phyloP scores from a whole-genome alignment of 2,329 filamentous ascomycete genomes.

The Arthrobotrys entomopaga region DNA sequence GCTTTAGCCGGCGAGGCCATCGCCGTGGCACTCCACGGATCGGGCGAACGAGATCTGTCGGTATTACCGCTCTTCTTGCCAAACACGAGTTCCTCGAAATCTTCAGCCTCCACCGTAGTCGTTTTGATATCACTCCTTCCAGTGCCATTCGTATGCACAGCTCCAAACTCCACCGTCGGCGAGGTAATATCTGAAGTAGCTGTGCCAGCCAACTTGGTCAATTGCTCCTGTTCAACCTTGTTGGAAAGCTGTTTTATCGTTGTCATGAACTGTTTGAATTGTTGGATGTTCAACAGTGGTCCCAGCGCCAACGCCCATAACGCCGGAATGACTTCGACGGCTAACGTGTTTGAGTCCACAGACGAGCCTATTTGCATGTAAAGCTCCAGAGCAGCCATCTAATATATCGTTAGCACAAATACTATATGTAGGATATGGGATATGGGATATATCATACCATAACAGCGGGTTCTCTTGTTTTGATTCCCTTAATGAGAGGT shows the following conservation, averaged over 20 bases:
- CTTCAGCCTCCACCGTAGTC: slow-evolving; percentile 69
- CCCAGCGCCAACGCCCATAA: slow-evolving; percentile 93
- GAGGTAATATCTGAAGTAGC: slow-evolving; percentile 64
- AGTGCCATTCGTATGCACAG: slow-evolving; percentile 12
- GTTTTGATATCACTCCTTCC: neutral
- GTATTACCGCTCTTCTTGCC: slow-evolving; percentile 68
- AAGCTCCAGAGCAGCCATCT: slow-evolving; percentile 83
- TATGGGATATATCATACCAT: slow-evolving; percentile 70
- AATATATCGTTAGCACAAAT: slow-evolving; percentile 57
- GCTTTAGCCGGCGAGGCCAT: slow-evolving; percentile 36
- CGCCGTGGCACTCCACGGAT: slow-evolving; percentile 58
- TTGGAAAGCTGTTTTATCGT: slow-evolving; percentile 82
- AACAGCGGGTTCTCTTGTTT: slow-evolving; percentile 96
- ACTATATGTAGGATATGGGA: neutral
- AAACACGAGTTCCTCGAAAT: slow-evolving; percentile 90
- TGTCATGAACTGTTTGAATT: slow-evolving; percentile 90
- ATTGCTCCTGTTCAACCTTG: slow-evolving; percentile 88
- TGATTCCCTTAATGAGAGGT: slow-evolving; percentile 88
- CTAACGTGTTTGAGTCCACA: slow-evolving; percentile 89
- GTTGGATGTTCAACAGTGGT: slow-evolving; percentile 83
- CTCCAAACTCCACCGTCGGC: slow-evolving; percentile 28
- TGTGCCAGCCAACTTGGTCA: slow-evolving; percentile 85
- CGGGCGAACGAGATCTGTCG: slow-evolving; percentile 58
- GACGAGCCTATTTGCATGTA: slow-evolving; percentile 82
- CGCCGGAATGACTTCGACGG: slow-evolving; percentile 87